Evolutionary conservation across 169 alveolate species (phyloP), one percentile per base, ranked within the genome.

Genomic region (Theileria sp.): DNA sequence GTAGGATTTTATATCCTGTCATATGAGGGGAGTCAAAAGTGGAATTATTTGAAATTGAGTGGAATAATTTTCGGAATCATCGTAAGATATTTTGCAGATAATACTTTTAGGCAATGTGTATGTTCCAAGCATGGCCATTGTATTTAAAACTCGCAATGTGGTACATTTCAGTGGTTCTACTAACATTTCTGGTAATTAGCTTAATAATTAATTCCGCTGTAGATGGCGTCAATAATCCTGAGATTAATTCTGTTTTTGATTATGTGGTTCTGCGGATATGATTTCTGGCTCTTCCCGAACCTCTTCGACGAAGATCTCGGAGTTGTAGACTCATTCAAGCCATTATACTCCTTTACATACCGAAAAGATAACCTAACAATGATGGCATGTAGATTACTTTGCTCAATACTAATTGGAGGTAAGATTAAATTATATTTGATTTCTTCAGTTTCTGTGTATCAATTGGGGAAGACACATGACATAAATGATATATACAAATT

Each of bases 81-180:
- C 69, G 92, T 93, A 66, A 70, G 91, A 54, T 65, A 34, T 36
- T 5, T 2, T 8, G 23, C 76, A 28, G 25, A 23, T 17, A 6
- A 12, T 7, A 9, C 23, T 0, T 34, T 8, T 77, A 84, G 75
- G 92, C 94, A 36, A 56, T 92, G 66, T 93, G 94, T 78, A 93
- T 93, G 96, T 93, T 93, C 87, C 96, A 92, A 44, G 95, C 94
- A 4, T 93, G 96, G 96, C 96, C 96, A 6, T 73, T 93, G 73
- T 91, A 87, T 30, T 74, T 93, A 74, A 93, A 93, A 86, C 80
- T 93, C 69, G 89, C 95, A 7, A 81, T 92, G 68, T 93, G 96
- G 96, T 92, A 92, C 74, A 65, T 87, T 21, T 93, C 96, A 1
- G 96, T 93, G 12, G 95, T 79, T 15, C 87, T 93, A 25, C 75